Base-by-base conservation (phyloP, 257 asterid species). In the Solanum piurae region DNA sequence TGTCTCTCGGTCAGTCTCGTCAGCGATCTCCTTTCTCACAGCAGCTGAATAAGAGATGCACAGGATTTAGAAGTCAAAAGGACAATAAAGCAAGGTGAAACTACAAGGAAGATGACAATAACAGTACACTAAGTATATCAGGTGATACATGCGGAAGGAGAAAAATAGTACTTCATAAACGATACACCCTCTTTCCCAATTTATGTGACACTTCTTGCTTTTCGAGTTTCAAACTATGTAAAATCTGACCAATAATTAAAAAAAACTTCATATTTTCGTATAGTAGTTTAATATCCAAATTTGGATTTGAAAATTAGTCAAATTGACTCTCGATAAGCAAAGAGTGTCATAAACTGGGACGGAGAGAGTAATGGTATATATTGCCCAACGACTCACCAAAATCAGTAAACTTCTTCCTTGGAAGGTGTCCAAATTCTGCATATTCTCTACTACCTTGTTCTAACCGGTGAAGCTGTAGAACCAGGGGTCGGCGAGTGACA, bases 361-460 rank as follows among this genome's bases (percentile, higher is more conserved):
- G 3, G 40, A 71, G 77, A 36, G 77, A 71, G n/a, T 71, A 20
- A 18, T 29, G 37, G 85, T 1, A 80, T 29, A 82, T 18, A 31
- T 49, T 49, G 69, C 25, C 55, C 13, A 9, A 84, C 79, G 29
- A 91, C 95, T 77, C 89, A 97, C 99, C 98, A 93, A 97, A 97
- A 91, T 95, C 98, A 60, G 98, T 92, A 89, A 97, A 95, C 84
- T 89, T 93, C 91, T 95, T 97, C 85, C 96, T 92, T 8, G 98
- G 98, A 62, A 93, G 94, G 91, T 97, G 99, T 38, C 98, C 99
- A 89, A 97, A 97, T 91, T 95, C 99, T n/a, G 98, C 99, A 92
- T 97, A 97, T 91, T 97, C 99, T 92, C 98, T 94, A 52, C 98
- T 93, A 52, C 95, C 95, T 89, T 94, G 98, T 3, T 93, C 97